phyloP scores from a whole-genome alignment of 768 basidiomycete species.

The Suillus lakei region DNA sequence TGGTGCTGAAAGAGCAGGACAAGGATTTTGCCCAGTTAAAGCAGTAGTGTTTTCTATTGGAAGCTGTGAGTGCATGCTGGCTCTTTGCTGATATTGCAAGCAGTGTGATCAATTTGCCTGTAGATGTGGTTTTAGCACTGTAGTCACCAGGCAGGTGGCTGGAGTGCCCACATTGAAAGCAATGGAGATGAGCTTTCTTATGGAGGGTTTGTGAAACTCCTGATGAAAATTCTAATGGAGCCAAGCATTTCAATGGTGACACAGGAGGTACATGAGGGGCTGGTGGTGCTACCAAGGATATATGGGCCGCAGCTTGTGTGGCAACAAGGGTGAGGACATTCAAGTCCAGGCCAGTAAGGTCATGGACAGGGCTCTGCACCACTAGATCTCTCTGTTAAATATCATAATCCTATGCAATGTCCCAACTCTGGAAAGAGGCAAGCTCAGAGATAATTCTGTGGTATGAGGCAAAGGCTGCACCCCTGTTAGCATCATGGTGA shows the following conservation, averaged over 20 bases:
- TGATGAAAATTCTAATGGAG: not conserved
- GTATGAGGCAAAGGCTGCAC: not conserved
- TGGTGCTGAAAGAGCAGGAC: conserved; percentile 20
- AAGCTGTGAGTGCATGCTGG: conserved; percentile 25
- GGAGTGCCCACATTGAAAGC: not conserved
- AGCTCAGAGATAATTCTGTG: not conserved
- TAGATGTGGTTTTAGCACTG: not conserved
- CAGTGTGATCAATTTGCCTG: not conserved
- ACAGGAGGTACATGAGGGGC: not conserved
- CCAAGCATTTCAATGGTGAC: not conserved
- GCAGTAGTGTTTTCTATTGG: conserved; percentile 29
- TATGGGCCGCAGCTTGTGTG: not conserved
- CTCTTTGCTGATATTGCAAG: not conserved
- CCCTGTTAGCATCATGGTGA: not conserved
- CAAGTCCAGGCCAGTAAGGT: not conserved
- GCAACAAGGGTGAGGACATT: not conserved
- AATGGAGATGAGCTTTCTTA: not conserved
- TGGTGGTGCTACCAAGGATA: not conserved
- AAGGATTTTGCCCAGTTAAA: conserved; percentile 28
- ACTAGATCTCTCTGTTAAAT: not conserved
- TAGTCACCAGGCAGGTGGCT: not conserved
- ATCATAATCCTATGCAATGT: not conserved
- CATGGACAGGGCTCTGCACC: not conserved
- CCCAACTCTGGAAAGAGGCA: not conserved
- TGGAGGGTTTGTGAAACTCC: not conserved